Conservation (phyloP, 371 early-diverging fungal species). For the Funneliformis caledonium region DNA sequence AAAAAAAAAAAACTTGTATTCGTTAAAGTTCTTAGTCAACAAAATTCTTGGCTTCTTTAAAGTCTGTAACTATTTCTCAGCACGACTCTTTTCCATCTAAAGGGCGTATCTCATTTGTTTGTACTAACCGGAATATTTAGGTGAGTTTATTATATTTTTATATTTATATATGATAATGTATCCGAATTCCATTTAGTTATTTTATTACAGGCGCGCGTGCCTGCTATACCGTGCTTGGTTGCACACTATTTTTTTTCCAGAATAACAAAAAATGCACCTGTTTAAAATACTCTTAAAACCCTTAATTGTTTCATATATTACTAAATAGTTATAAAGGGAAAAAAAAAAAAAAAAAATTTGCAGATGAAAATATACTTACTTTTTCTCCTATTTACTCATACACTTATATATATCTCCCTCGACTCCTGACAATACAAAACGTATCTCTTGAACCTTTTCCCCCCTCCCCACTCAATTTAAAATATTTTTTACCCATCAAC, state of each 20-base stretch:
- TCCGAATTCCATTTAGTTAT: background rate
- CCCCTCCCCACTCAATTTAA: too few relatives aligned
- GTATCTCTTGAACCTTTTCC: too few relatives aligned
- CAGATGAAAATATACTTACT: too few relatives aligned
- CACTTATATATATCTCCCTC: too few relatives aligned
- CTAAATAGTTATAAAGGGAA: background rate
- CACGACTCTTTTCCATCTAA: background rate
- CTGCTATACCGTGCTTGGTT: background rate
- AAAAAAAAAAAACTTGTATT: too few relatives aligned
- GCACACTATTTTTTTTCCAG: background rate
- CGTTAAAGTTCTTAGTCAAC: too few relatives aligned
- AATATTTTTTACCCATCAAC: too few relatives aligned
- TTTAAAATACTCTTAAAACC: background rate
- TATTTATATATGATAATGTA: too few relatives aligned
- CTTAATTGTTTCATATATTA: constrained; percentile 3
- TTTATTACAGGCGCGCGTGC: background rate
- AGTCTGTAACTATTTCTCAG: background rate
- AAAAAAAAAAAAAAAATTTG: background rate
- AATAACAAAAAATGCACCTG: background rate
- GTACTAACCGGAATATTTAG: background rate
- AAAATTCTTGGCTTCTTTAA: too few relatives aligned
- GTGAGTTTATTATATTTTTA: background rate
- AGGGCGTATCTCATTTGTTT: background rate
- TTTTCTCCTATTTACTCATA: too few relatives aligned
- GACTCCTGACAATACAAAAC: too few relatives aligned